These are phyloP conservation scores for Myxozyma nipponensis DNA, from an alignment of 805 yeast genomes.

Conservation along the genomic window DNA sequence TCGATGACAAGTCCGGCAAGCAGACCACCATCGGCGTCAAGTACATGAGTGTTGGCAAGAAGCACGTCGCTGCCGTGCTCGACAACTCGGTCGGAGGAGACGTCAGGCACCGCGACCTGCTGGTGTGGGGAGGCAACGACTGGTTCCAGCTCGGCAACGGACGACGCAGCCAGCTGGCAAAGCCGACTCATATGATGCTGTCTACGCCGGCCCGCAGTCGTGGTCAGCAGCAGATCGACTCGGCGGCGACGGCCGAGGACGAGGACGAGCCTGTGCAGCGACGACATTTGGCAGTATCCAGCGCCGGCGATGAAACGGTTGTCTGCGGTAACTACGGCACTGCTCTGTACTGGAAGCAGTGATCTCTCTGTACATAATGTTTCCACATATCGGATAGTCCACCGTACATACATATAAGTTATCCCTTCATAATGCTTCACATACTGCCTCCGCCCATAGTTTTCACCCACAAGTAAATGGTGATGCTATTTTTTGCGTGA, in stretches of 20 bases:
- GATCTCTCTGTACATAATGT: no score
- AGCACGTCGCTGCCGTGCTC: constrained; percentile 61
- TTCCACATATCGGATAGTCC: no score
- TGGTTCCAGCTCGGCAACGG: constrained; percentile 84
- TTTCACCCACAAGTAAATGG: no score
- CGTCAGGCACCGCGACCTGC: constrained; percentile 13
- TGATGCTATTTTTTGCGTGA: no score
- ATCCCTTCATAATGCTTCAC: no score
- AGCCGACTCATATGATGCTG: constrained; percentile 40
- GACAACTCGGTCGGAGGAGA: constrained; percentile 38
- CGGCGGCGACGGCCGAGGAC: neutral
- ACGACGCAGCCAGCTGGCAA: constrained; percentile 54
- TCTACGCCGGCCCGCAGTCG: neutral
- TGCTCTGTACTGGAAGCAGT: constrained; percentile 26
- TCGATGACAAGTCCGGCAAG: neutral
- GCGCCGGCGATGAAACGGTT: constrained; percentile 11
- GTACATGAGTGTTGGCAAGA: constrained; percentile 57
- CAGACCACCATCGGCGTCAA: constrained; percentile 43
- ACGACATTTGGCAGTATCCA: constrained; percentile 1
- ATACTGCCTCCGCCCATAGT: no score
- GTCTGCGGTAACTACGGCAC: constrained; percentile 21
- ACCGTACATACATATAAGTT: neutral
- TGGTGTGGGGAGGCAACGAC: constrained; percentile 77
- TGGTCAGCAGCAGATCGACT: no score
- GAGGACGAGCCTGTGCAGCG: neutral